phyloP scores from a whole-genome alignment of 1,284 basidiomycete genomes.

The Phellinidium pouzarii region DNA sequence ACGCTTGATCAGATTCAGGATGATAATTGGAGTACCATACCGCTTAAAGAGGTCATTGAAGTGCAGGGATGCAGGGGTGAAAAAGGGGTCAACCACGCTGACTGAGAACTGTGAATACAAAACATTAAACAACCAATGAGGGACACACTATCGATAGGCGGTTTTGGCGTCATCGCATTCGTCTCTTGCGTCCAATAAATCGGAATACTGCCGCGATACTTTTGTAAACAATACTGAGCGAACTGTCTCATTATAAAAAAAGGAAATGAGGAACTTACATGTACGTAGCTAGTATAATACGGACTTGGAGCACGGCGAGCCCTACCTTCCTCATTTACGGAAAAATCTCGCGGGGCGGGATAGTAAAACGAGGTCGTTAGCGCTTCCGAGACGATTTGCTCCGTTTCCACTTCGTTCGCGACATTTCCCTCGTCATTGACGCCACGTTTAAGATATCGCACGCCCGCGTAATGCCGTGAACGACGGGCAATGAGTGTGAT shows the following conservation, averaged over 20 bases:
- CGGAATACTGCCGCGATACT: slow-evolving; percentile 95
- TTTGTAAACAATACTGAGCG: not conserved
- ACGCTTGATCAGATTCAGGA: slow-evolving; percentile 95
- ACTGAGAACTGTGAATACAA: slow-evolving; percentile 41
- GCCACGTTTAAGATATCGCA: slow-evolving; percentile 91
- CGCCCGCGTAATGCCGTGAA: slow-evolving; percentile 94
- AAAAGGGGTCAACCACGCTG: slow-evolving; percentile 93
- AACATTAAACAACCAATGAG: slow-evolving; percentile 8
- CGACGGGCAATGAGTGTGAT: slow-evolving; percentile 91
- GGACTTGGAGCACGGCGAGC: slow-evolving; percentile 58
- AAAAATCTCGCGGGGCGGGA: slow-evolving; percentile 36
- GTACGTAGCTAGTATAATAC: slow-evolving; percentile 92
- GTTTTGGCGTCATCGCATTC: slow-evolving; percentile 84
- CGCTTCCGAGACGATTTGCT: slow-evolving; percentile 96
- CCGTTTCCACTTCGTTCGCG: slow-evolving; percentile 98
- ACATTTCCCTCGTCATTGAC: slow-evolving; percentile 97
- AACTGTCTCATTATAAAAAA: not conserved
- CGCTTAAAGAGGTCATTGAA: slow-evolving; percentile 90
- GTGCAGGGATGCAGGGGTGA: slow-evolving; percentile 86
- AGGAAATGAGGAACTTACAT: slow-evolving; percentile 37
- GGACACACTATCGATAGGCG: slow-evolving; percentile 87
- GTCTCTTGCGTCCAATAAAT: slow-evolving; percentile 95
- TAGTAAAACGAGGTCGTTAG: slow-evolving; percentile 88
- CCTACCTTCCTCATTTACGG: slow-evolving; percentile 19
- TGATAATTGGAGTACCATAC: slow-evolving; percentile 87